Percentiles rank a stretch among this genome's conserved stretches.
Evolutionary conservation across 441 rosid genomes (phyloP).

Genomic region (Populus hybrid): DNA sequence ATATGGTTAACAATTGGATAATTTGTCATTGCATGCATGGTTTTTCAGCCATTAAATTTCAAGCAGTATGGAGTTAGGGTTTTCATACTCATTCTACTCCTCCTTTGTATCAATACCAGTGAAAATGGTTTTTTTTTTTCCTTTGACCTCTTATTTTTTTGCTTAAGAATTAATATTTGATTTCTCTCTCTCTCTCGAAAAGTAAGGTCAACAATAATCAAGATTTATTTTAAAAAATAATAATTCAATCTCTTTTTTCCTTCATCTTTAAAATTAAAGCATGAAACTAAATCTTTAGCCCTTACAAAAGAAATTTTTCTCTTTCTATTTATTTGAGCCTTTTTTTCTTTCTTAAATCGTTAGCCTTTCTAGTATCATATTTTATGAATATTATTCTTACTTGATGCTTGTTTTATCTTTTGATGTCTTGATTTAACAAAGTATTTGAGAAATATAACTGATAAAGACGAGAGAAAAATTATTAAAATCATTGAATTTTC

Average conservation of each 20-base stretch:
- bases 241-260: too few species aligned
- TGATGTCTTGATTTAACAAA: background rate
- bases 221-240: too few species aligned
- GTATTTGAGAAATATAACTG: background rate
- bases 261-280: too few species aligned
- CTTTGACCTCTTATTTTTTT: background rate
- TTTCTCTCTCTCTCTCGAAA: background rate
- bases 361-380: background rate
- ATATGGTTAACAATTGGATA: background rate
- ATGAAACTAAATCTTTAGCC: background rate
- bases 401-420: background rate
- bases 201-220: too few species aligned
- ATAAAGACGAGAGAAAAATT: background rate
- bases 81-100: background rate
- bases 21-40: background rate
- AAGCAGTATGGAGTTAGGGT: background rate
- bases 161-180: background rate
- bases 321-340: too few species aligned
- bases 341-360: background rate
- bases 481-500: background rate
- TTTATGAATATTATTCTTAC: background rate
- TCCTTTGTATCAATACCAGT: background rate
- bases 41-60: background rate
- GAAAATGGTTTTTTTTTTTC: too few species aligned
- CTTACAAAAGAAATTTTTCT: background rate